Percentiles rank a stretch among this genome's conserved stretches.
These are phyloP conservation scores for Colletotrichum cuscutae DNA, from an alignment of 2,329 filamentous ascomycete species.

Conservation along the genomic window DNA sequence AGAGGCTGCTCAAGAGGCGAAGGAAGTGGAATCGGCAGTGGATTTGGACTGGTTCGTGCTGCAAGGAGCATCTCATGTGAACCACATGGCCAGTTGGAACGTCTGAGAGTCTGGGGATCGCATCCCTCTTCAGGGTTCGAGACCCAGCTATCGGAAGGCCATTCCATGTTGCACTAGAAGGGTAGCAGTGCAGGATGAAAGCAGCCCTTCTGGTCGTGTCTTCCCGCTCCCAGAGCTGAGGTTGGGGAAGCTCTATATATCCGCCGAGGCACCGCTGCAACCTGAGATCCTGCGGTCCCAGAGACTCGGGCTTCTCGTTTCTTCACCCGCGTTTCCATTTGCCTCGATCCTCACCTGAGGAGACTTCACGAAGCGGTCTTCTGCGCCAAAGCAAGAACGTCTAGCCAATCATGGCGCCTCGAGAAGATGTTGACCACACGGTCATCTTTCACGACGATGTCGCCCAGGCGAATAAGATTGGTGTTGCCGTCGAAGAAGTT, in stretches of 20 bases:
- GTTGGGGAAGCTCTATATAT: slow-evolving; percentile 21
- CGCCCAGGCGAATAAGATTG: slow-evolving; percentile 44
- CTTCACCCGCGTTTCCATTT: not conserved
- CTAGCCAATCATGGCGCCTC: slow-evolving; percentile 29
- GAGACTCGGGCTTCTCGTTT: slow-evolving; percentile 16
- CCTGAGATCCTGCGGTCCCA: slow-evolving; percentile 13
- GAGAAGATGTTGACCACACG: slow-evolving; percentile 32
- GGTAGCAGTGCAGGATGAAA: slow-evolving; percentile 13
- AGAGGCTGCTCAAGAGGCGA: slow-evolving; percentile 29
- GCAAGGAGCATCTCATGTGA: slow-evolving; percentile 21
- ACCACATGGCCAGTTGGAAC: slow-evolving; percentile 8
- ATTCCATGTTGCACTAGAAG: slow-evolving; percentile 4
- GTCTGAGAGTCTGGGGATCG: slow-evolving; percentile 37
- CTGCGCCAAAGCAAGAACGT: not conserved
- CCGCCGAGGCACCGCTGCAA: slow-evolving; percentile 10
- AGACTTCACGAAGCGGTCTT: not conserved
- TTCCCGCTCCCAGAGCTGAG: not conserved
- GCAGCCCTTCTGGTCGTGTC: not conserved
- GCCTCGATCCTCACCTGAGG: not conserved
- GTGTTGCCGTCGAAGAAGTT: slow-evolving; percentile 54
- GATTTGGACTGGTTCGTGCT: slow-evolving; percentile 12
- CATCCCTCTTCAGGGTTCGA: slow-evolving; percentile 27
- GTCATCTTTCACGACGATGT: slow-evolving; percentile 41
- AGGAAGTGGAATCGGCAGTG: slow-evolving; percentile 34
- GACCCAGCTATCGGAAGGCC: slow-evolving; percentile 16